A percentile compares a stretch with the other conserved stretches of the same genome.
Evolutionary conservation across 768 basidiomycete species (phyloP).

Genomic region (Termitomyces sp.): DNA sequence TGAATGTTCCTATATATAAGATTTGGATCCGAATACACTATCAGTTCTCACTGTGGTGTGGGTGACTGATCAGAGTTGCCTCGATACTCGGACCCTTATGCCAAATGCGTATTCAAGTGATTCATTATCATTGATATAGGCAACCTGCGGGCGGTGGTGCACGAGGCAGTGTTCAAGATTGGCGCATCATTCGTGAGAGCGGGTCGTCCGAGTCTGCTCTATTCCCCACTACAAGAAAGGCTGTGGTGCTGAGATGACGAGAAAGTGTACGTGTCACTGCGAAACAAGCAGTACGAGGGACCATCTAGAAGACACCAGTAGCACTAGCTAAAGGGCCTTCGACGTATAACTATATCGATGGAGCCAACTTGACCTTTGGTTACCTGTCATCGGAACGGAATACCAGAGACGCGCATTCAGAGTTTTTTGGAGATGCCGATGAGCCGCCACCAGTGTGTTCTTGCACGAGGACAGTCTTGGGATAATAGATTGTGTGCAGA

Average conservation of each 20-base stretch:
- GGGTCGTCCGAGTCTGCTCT: not conserved
- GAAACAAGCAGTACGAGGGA: not conserved
- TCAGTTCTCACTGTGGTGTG: too few relatives aligned
- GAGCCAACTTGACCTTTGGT: not conserved
- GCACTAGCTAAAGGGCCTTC: not conserved
- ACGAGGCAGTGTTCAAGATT: not conserved
- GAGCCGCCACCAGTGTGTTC: constrained; percentile 4
- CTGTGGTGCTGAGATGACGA: not conserved
- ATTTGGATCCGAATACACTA: not conserved
- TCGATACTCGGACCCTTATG: not conserved
- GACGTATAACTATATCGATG: not conserved
- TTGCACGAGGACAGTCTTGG: not conserved
- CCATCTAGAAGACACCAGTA: not conserved
- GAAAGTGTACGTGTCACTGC: not conserved
- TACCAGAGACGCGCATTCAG: too few relatives aligned
- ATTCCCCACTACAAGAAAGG: too few relatives aligned
- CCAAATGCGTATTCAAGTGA: not conserved
- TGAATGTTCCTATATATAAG: not conserved
- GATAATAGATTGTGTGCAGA: not conserved
- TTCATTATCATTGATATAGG: not conserved
- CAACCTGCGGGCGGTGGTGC: not conserved
- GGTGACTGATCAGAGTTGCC: not conserved
- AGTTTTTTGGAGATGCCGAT: constrained; percentile 5
- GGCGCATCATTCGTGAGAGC: constrained; percentile 1
- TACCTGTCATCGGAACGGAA: not conserved